These are phyloP conservation scores for Fusarium bactridioides DNA, from an alignment of 2,329 filamentous ascomycete species.

Conservation along the genomic window DNA sequence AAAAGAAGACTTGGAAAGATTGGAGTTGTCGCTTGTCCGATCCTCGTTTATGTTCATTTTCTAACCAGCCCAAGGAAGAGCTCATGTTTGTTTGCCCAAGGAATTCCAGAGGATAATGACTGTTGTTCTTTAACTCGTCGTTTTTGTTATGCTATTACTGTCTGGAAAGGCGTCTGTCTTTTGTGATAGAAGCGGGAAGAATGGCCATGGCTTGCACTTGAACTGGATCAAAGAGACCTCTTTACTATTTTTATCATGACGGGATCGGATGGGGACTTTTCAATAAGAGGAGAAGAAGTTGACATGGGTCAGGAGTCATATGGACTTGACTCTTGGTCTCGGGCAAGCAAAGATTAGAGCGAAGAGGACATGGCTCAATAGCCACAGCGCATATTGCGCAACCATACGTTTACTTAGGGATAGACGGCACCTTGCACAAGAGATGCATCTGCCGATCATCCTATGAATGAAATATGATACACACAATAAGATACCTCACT, in stretches of 20 bases:
- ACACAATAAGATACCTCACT: constrained; percentile 30
- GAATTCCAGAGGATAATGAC: constrained; percentile 14
- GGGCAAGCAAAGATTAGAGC: constrained; percentile 19
- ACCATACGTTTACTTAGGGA: constrained; percentile 34
- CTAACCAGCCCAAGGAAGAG: constrained; percentile 5
- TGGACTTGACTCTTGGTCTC: background rate
- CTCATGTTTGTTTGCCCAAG: constrained; percentile 3
- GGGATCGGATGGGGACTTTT: background rate
- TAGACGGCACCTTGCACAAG: constrained; percentile 27
- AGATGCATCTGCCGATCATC: constrained; percentile 33
- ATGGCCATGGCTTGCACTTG: constrained; percentile 33
- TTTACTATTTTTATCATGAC: constrained; percentile 27
- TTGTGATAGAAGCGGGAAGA: constrained; percentile 40
- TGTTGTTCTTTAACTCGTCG: constrained; percentile 14
- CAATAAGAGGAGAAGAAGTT: background rate
- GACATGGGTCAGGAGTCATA: background rate
- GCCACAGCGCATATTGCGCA: constrained; percentile 31
- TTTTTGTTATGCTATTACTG: constrained; percentile 17
- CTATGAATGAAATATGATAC: constrained; percentile 29
- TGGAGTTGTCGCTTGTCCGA: constrained; percentile 29
- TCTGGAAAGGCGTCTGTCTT: constrained; percentile 32
- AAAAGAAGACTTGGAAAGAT: constrained; percentile 24
- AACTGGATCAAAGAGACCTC: constrained; percentile 34
- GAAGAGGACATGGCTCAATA: constrained; percentile 28
- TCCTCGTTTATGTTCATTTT: constrained; percentile 6